Evolutionary conservation across 2,329 filamentous ascomycete species (phyloP).

Genomic region (Lachnellula hyalina): DNA sequence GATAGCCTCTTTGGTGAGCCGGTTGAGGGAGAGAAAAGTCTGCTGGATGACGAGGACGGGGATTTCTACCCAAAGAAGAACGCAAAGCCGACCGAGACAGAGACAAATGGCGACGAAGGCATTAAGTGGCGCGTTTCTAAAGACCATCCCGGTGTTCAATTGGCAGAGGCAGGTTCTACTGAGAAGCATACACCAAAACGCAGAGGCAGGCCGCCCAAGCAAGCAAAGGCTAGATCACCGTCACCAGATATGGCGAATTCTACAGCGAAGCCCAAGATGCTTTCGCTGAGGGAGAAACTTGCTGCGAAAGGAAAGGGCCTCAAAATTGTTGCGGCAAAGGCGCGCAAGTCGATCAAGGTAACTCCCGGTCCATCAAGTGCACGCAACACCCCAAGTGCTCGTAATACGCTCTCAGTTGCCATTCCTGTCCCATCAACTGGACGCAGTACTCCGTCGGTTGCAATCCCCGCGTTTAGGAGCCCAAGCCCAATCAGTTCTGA

Average conservation of each 20-base stretch:
- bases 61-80: background rate
- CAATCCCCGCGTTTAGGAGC: background rate
- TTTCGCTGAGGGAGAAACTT: constrained; percentile 28
- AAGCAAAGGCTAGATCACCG: constrained; percentile 2
- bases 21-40: constrained; percentile 6
- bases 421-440: constrained; percentile 5
- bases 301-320: constrained; percentile 26
- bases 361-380: background rate
- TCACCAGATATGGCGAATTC: background rate
- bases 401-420: background rate
- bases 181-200: constrained; percentile 13
- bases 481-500: background rate
- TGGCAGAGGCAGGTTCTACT: background rate
- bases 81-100: background rate
- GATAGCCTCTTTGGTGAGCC: constrained; percentile 24
- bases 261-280: constrained; percentile 10
- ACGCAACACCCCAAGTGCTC: constrained; percentile 2
- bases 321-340: constrained; percentile 25
- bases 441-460: background rate
- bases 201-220: constrained; percentile 24
- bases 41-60: background rate
- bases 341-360: background rate
- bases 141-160: constrained; percentile 3
- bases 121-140: constrained; percentile 5
- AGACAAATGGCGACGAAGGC: background rate